These are phyloP conservation scores for Eucalyptus albens DNA, from an alignment of 345 rosid genomes.

Conservation along the genomic window DNA sequence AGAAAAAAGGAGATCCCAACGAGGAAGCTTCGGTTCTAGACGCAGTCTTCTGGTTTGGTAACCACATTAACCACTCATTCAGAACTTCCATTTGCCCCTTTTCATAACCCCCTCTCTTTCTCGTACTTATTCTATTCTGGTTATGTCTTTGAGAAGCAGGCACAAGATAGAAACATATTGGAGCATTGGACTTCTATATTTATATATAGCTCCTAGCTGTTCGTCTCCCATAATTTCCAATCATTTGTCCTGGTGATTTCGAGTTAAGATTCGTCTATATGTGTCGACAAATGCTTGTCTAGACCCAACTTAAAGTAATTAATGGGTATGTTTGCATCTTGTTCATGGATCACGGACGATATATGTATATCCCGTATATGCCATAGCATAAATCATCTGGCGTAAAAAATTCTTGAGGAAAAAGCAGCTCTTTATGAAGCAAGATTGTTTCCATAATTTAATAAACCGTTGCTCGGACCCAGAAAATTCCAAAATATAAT, in stretches of 20 bases:
- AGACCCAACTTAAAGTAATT: background rate
- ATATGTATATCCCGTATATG: background rate
- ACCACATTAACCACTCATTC: conserved; percentile 44
- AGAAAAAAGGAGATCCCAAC: conserved; percentile 11
- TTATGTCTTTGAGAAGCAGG: background rate
- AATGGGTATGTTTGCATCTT: background rate
- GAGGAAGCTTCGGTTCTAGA: background rate
- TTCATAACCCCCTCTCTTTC: background rate
- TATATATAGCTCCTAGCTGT: background rate
- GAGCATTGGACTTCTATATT: background rate
- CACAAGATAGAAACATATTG: background rate
- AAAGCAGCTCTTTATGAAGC: background rate
- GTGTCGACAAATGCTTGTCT: background rate
- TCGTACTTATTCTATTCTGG: background rate
- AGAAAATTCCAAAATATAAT: background rate
- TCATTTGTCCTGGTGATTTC: background rate
- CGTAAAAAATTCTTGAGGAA: background rate
- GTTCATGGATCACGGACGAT: background rate
- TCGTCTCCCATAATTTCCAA: background rate
- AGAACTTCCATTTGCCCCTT: background rate
- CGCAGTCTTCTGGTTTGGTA: conserved; percentile 47
- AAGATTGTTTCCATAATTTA: background rate
- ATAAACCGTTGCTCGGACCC: background rate
- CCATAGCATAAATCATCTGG: background rate
- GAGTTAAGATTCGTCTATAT: background rate